Conservation (phyloP, 2,329 filamentous ascomycete genomes). For the Fusarium sulawesiense region DNA sequence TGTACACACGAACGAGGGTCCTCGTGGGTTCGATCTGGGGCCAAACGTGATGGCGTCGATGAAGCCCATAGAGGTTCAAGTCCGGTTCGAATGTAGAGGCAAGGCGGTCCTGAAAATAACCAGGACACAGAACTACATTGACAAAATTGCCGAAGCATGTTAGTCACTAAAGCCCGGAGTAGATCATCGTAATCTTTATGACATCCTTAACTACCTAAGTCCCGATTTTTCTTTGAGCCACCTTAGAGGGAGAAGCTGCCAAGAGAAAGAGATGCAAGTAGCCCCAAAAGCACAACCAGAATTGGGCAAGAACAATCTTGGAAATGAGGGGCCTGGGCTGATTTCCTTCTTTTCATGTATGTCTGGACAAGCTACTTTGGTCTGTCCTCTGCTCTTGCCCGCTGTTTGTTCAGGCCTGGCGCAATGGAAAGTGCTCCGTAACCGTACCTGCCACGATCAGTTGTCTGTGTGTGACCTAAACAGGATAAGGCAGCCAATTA, state of each 20-base stretch:
- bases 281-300: conserved; percentile 18
- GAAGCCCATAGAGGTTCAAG: conserved; percentile 37
- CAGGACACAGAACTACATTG: too few species aligned
- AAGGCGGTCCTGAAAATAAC: too few species aligned
- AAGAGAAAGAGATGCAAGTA: conserved; percentile 35
- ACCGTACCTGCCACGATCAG: conserved; percentile 11
- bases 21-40: conserved; percentile 39
- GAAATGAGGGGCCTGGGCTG: conserved; percentile 32
- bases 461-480: conserved; percentile 32
- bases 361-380: neutral
- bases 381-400: neutral
- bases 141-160: too few species aligned
- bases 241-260: conserved; percentile 17
- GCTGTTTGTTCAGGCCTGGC: conserved; percentile 25
- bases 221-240: too few species aligned
- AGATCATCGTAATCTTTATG: too few species aligned
- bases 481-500: conserved; percentile 37
- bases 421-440: neutral
- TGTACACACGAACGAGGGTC: conserved; percentile 16
- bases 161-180: too few species aligned
- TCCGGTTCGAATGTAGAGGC: conserved; percentile 10
- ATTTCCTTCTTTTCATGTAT: conserved; percentile 1
- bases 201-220: too few species aligned
- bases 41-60: conserved; percentile 39
- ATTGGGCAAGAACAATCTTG: conserved; percentile 28